Evolutionary conservation across 345 rosid genomes (phyloP).

Genomic region (Corchorus olitorius): DNA sequence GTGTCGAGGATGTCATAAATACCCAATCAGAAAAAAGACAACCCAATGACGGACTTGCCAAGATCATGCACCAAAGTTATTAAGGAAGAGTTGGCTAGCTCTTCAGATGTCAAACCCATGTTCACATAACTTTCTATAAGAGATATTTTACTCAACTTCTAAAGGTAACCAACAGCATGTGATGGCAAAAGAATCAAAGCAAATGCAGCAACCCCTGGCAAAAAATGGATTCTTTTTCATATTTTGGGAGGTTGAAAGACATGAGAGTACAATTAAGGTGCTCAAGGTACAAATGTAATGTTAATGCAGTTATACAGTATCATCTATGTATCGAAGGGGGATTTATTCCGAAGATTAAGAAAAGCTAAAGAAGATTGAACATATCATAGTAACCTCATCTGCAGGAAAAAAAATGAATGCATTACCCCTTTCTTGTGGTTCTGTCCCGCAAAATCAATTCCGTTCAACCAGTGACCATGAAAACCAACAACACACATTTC

Average conservation of each 20-base stretch:
- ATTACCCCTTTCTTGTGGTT: constrained; percentile 54
- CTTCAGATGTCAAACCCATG: background rate
- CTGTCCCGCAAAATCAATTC: constrained; percentile 83
- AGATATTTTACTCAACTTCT: background rate
- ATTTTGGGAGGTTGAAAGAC: background rate
- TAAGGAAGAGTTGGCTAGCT: background rate
- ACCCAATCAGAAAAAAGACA: background rate
- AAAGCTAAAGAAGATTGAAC: background rate
- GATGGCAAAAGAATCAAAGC: background rate
- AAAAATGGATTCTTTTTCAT: background rate
- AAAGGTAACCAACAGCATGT: background rate
- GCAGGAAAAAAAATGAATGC: background rate
- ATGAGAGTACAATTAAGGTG: background rate
- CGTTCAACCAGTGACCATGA: constrained; percentile 94
- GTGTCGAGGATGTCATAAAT: background rate
- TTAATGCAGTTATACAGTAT: background rate
- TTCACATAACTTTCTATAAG: background rate
- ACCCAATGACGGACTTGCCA: background rate
- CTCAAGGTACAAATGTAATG: background rate
- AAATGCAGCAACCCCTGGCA: background rate
- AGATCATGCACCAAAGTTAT: background rate
- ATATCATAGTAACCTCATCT: background rate
- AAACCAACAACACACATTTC: constrained; percentile 93
- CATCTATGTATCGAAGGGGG: background rate
- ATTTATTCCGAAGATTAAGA: background rate